Percentiles rank a stretch among this genome's conserved stretches.
phyloP scores from a whole-genome alignment of 1,284 basidiomycete genomes.

The Coriolopsis trogii region DNA sequence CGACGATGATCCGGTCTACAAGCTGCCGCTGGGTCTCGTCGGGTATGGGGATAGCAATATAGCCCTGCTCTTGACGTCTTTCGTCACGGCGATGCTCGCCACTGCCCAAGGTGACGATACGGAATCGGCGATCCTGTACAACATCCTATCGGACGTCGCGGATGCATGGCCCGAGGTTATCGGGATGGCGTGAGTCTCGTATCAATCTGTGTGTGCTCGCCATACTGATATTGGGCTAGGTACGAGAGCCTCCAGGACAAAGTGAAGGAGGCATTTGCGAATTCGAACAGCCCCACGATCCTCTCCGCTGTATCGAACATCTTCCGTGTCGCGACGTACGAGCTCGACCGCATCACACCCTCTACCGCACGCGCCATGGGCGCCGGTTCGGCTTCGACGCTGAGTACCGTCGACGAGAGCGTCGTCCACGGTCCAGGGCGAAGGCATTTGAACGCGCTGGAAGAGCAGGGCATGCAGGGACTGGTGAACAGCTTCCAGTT shows the following conservation, averaged over 20 bases:
- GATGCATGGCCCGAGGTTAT: slow-evolving; percentile 73
- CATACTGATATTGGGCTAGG: slow-evolving; percentile 41
- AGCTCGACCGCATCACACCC: slow-evolving; percentile 55
- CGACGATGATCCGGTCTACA: slow-evolving; percentile 53
- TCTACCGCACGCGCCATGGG: slow-evolving; percentile 37
- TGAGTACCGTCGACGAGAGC: slow-evolving; percentile 63
- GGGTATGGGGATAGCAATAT: slow-evolving; percentile 66
- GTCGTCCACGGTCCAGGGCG: slow-evolving; percentile 42
- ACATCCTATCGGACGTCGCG: slow-evolving; percentile 77
- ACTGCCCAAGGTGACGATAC: slow-evolving; percentile 81
- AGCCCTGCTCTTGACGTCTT: slow-evolving; percentile 76
- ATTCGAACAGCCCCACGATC: slow-evolving; percentile 73
- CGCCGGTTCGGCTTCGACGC: slow-evolving; percentile 63
- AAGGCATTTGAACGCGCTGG: slow-evolving; percentile 57
- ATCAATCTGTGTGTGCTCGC: neutral
- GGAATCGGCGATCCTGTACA: slow-evolving; percentile 83
- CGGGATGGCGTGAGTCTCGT: slow-evolving; percentile 67
- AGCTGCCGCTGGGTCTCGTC: slow-evolving; percentile 61
- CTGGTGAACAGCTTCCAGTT: slow-evolving; percentile 71
- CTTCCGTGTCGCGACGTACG: slow-evolving; percentile 68
- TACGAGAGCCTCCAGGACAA: slow-evolving; percentile 82
- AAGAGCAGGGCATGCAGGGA: slow-evolving; percentile 73
- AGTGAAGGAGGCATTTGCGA: slow-evolving; percentile 76
- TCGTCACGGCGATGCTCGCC: slow-evolving; percentile 75
- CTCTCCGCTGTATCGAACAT: slow-evolving; percentile 75